A percentile compares a stretch with the other conserved stretches of the same genome.
Evolutionary conservation across 2,329 filamentous ascomycete genomes (phyloP).

Genomic region (Pezicula neosporulosa): DNA sequence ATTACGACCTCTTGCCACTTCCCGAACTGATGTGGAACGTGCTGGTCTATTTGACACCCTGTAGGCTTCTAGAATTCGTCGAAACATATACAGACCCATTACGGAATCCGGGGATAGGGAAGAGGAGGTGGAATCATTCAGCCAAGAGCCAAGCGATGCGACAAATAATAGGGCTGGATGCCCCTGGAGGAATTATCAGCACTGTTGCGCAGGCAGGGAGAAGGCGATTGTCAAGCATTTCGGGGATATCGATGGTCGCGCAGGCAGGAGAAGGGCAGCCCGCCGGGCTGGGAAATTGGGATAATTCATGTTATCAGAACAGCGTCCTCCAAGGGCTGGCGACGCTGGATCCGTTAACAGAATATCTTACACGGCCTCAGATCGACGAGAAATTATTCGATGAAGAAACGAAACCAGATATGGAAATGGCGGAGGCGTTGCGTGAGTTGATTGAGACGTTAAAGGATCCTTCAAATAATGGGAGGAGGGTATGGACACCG

Average conservation of each 20-base stretch:
- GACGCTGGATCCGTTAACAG: conserved; percentile 65
- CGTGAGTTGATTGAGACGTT: conserved; percentile 65
- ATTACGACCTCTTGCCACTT: conserved; percentile 35
- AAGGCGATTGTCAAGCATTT: conserved; percentile 48
- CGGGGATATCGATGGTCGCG: conserved; percentile 35
- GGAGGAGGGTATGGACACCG: conserved; percentile 78
- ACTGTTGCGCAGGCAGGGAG: conserved; percentile 56
- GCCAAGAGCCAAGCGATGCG: conserved; percentile 64
- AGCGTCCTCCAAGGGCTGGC: conserved; percentile 86
- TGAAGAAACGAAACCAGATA: conserved; percentile 14
- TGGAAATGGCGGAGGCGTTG: conserved; percentile 29
- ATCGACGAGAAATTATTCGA: conserved; percentile 21
- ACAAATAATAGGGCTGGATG: conserved; percentile 58
- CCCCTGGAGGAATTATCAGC: conserved; percentile 47
- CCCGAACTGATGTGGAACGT: conserved; percentile 56
- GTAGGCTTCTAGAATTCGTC: conserved; percentile 51
- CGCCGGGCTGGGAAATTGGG: conserved; percentile 79
- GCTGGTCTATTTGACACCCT: conserved; percentile 54
- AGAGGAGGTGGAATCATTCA: conserved; percentile 41
- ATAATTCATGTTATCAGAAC: conserved; percentile 98
- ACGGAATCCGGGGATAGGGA: conserved; percentile 36
- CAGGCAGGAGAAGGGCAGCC: conserved; percentile 41
- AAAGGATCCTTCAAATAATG: conserved; percentile 67
- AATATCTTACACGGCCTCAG: conserved; percentile 55
- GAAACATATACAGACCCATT: conserved; percentile 35